A percentile compares a stretch with the other conserved stretches of the same genome.
Conservation (phyloP, 192 early-diverging fungal genomes). For the Pilobolus umbonatus region DNA sequence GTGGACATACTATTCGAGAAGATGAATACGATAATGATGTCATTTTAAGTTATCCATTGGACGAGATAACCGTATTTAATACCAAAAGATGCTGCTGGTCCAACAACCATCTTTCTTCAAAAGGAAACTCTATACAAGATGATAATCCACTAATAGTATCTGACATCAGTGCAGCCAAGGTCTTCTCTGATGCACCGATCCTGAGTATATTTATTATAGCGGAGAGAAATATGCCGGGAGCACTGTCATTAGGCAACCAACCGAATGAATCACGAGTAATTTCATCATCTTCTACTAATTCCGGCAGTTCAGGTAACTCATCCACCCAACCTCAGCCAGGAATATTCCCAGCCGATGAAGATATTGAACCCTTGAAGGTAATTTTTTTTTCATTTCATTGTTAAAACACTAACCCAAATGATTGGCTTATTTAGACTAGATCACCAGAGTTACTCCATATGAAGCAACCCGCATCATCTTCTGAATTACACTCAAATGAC, state of each 20-base stretch:
- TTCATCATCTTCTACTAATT: conserved; percentile 1
- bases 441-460: not conserved
- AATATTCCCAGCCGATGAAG: not conserved
- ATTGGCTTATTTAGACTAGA: not conserved
- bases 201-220: conserved; percentile 1
- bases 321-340: not conserved
- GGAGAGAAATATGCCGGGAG: conserved; percentile 5
- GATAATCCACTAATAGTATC: conserved; percentile 14
- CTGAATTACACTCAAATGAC: too few species aligned
- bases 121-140: too few species aligned
- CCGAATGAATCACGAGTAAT: not conserved
- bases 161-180: conserved; percentile 14
- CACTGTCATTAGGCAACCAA: not conserved
- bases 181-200: not conserved
- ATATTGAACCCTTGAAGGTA: conserved; percentile 11
- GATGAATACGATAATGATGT: conserved; percentile 25
- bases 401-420: conserved; percentile 5
- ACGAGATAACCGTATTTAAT: conserved; percentile 19
- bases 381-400: too few species aligned
- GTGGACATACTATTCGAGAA: conserved; percentile 24
- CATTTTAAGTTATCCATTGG: conserved; percentile 21
- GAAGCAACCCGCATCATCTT: too few species aligned
- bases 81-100: conserved; percentile 18
- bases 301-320: not conserved
- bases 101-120: not conserved